These are phyloP conservation scores for Hyparrhenia diplandra DNA, from an alignment of 176 grass and related monocot species.

Conservation along the genomic window DNA sequence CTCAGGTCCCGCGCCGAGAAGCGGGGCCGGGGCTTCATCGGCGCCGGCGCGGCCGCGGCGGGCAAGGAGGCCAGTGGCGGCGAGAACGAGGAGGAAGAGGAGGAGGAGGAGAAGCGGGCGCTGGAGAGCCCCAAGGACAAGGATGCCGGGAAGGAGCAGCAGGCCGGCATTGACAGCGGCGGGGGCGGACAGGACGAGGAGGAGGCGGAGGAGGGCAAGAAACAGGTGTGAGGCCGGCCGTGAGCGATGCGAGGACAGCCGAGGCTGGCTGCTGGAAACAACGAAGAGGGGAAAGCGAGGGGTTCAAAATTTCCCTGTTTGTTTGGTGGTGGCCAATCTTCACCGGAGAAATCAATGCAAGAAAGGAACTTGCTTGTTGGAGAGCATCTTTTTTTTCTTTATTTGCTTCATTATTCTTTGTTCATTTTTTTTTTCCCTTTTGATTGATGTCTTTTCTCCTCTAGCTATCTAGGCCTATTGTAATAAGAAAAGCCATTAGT, in stretches of 20 bases:
- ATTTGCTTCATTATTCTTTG: not conserved
- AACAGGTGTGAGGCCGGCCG: conserved; percentile 1
- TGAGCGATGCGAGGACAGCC: not conserved
- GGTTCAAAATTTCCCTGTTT: conserved; percentile 46
- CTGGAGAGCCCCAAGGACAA: conserved; percentile 83
- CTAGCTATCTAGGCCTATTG: not conserved
- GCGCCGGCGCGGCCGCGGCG: too few relatives aligned
- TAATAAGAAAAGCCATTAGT: not conserved
- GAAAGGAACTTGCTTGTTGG: not conserved
- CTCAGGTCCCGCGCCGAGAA: conserved; percentile 42
- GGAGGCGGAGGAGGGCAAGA: conserved; percentile 32
- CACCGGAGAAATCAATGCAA: conserved; percentile 8
- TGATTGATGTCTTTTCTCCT: conserved; percentile 21
- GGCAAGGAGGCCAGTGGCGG: conserved; percentile 1
- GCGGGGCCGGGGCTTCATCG: not conserved
- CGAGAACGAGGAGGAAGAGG: conserved; percentile 48
- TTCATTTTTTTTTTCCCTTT: not conserved
- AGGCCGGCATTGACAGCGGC: conserved; percentile 23
- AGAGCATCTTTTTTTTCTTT: not conserved
- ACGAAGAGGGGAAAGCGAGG: conserved; percentile 32
- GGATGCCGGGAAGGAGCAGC: conserved; percentile 28
- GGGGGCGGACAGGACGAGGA: conserved; percentile 38
- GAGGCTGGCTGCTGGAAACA: not conserved
- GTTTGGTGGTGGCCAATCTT: not conserved
- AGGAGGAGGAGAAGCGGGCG: conserved; percentile 80